Base-by-base conservation (phyloP, 352 stramenopile species). In the Pythium aquatile region DNA sequence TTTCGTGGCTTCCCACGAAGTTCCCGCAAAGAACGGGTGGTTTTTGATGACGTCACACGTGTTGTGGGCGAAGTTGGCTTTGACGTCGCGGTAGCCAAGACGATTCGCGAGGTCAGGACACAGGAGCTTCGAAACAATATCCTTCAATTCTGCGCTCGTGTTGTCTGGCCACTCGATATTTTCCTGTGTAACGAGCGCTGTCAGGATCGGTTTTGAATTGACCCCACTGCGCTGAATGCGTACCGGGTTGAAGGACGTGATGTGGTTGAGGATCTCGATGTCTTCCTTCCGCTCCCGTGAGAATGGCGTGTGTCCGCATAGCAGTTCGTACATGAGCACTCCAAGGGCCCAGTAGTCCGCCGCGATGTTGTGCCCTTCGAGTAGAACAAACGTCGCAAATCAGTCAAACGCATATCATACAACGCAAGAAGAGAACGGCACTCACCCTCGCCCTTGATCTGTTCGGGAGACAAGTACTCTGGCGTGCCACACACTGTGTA, bases 311-410 rank as follows among this genome's bases (percentile, higher is more conserved):
- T 85, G 75, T 4, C 91, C 92, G 40, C 83, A 88, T 1, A 98
- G 70, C 30, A 98, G 79, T 73, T 98, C 94, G 75, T 97, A 98
- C 74, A 98, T 92, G 58, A 98, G 83, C 59, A 97, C 92, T 26
- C 94, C 94, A 35, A 98, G 80, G 11, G 92, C 85, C 94, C 94
- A 98, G 71, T 98, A 98, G 65, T 98, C 94, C 4, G 85, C 81
- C 44, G 78, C 80, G 11, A 94, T 88, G 59, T 91, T 91, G 71
- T 96, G 87, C 11, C 87, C 85, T 93, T 24, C 20, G 53, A 1
- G 58, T 53, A 13, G 16, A 60, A 61, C 26, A 8, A 13, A 48
- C 35, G 5, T 42, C 5, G 7, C 10, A 28, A 35, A n/a, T 39
- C 0, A 56, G 24, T 3, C 16, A 47, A 24, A 24, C 20, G 20